These are phyloP conservation scores for Talaromyces marneffei DNA, from an alignment of 2,329 filamentous ascomycete genomes.

Conservation along the genomic window DNA sequence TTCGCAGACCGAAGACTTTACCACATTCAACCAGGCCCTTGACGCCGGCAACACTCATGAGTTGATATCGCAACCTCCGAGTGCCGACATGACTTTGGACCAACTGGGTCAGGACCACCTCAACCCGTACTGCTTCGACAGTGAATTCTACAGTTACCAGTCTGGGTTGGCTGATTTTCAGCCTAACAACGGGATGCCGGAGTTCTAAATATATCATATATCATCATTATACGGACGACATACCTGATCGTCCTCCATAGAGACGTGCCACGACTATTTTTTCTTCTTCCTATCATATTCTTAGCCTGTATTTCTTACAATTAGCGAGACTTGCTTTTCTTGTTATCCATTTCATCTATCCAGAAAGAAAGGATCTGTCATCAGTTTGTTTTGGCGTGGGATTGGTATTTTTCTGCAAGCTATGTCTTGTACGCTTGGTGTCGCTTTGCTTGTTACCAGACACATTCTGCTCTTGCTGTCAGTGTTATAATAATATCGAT, in stretches of 20 bases:
- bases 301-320: constrained; percentile 11
- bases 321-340: constrained; percentile 3
- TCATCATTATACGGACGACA: constrained; percentile 4
- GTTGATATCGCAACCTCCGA: constrained; percentile 2
- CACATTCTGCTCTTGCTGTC: constrained; percentile 1
- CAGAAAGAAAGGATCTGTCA: background rate
- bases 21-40: constrained; percentile 3
- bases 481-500: background rate
- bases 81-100: constrained; percentile 12
- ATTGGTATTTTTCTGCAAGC: background rate
- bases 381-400: background rate
- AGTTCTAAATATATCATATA: background rate
- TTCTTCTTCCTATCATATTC: background rate
- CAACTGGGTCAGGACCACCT: constrained; percentile 11
- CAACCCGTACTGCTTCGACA: constrained; percentile 13
- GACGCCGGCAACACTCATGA: background rate
- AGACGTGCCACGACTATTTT: constrained; percentile 8
- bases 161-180: constrained; percentile 3
- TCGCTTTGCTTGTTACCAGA: background rate
- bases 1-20: constrained; percentile 3
- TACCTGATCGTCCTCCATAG: background rate
- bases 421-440: background rate
- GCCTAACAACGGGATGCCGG: background rate
- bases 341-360: background rate
- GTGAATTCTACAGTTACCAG: constrained; percentile 8